Conservation (phyloP, 495 filamentous ascomycete species). For the Penicillium goetzii region DNA sequence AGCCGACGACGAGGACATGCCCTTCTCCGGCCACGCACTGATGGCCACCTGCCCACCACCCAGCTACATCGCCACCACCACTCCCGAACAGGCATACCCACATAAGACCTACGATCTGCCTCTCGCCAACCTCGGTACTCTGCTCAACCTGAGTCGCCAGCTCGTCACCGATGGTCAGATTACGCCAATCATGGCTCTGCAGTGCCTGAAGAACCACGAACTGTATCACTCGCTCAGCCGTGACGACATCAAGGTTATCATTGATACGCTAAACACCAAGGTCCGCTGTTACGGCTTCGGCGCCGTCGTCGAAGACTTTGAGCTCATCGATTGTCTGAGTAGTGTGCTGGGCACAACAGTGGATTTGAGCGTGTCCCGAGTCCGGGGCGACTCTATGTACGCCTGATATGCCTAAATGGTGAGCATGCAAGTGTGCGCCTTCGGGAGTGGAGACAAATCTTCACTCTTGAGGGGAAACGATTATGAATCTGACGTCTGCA, state of each 20-base stretch:
- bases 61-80: slow-evolving; percentile 50
- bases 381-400: slow-evolving; percentile 45
- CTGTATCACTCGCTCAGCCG: slow-evolving; percentile 63
- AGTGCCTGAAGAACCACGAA: slow-evolving; percentile 74
- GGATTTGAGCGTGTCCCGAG: slow-evolving; percentile 44
- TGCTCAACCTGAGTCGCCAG: slow-evolving; percentile 82
- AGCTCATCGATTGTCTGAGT: slow-evolving; percentile 83
- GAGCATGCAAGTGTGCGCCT: not conserved
- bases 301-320: slow-evolving; percentile 74
- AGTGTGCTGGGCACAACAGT: slow-evolving; percentile 67
- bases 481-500: slow-evolving; percentile 23
- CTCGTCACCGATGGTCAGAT: slow-evolving; percentile 90
- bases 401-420: slow-evolving; percentile 24
- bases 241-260: slow-evolving; percentile 73
- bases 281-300: slow-evolving; percentile 93
- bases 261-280: slow-evolving; percentile 73
- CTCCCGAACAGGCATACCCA: slow-evolving; percentile 45
- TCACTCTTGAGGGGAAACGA: slow-evolving; percentile 10
- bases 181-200: slow-evolving; percentile 96
- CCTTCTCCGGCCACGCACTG: slow-evolving; percentile 77
- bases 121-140: slow-evolving; percentile 72
- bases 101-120: slow-evolving; percentile 57
- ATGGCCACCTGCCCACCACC: slow-evolving; percentile 86
- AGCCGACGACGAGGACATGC: slow-evolving; percentile 53
- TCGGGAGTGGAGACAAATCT: not conserved